These are phyloP conservation scores for Kwoniella botswanensis DNA, from an alignment of 768 basidiomycete genomes.

Conservation along the genomic window DNA sequence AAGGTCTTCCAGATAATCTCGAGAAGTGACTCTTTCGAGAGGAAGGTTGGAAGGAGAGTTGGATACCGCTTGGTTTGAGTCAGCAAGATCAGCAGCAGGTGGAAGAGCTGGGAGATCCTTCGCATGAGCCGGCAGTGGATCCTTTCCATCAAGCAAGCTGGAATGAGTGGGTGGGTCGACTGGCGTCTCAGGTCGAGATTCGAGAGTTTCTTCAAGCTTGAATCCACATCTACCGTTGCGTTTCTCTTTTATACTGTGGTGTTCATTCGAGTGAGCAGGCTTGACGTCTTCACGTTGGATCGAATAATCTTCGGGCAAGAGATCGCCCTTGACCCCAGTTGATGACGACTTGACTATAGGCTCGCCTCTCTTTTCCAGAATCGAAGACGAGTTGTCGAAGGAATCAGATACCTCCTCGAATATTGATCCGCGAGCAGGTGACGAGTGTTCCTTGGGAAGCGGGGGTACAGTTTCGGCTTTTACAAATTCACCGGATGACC, in stretches of 20 bases:
- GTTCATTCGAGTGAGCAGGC: not conserved
- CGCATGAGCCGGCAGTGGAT: not conserved
- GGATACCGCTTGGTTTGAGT: not conserved
- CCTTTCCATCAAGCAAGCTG: not conserved
- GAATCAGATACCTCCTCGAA: not conserved
- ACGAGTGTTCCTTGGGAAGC: not conserved
- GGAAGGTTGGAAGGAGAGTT: not conserved
- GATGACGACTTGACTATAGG: not conserved
- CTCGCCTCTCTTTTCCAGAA: not conserved
- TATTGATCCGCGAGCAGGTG: not conserved
- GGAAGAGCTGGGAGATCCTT: not conserved
- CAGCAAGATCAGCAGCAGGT: no score
- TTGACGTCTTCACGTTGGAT: not conserved
- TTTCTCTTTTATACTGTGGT: not conserved
- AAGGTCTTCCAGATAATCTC: constrained; percentile 15
- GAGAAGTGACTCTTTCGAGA: constrained; percentile 14
- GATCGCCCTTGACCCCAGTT: not conserved
- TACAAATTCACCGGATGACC: not conserved
- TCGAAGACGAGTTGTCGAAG: not conserved
- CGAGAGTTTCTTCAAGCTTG: constrained; percentile 16
- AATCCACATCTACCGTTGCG: constrained; percentile 16
- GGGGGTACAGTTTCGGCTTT: not conserved
- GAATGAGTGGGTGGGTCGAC: not conserved
- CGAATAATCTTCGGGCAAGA: not conserved
- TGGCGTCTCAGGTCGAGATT: constrained; percentile 4